Percentiles rank a stretch among this genome's conserved stretches.
These are phyloP conservation scores for Gracilaria caudata DNA, from an alignment of 23 red algal genomes.

Conservation along the genomic window DNA sequence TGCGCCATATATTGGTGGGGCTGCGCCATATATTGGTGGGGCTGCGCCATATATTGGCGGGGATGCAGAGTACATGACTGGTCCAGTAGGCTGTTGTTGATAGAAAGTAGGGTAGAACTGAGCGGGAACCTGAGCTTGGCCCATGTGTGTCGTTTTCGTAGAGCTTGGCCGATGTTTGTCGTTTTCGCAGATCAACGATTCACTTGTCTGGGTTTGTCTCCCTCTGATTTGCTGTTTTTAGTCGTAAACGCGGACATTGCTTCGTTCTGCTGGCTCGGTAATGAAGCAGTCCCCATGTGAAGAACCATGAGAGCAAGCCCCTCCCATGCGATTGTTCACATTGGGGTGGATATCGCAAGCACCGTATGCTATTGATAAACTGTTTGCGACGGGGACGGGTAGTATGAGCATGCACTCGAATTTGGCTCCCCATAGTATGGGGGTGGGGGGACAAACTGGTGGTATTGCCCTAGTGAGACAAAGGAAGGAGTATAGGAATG, in stretches of 20 bases:
- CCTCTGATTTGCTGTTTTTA: constrained; percentile 17
- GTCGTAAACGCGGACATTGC: background rate
- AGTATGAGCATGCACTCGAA: background rate
- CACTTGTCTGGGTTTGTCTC: background rate
- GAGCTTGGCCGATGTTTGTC: too few relatives aligned
- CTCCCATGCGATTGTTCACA: constrained; percentile 5
- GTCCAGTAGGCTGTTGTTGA: constrained; percentile 1
- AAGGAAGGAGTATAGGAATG: constrained; percentile 1
- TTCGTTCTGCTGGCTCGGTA: constrained; percentile 7
- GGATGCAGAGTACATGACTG: constrained; percentile 13
- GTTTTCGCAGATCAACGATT: background rate
- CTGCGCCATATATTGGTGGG: constrained; percentile 2
- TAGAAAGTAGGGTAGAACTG: constrained; percentile 28
- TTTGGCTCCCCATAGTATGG: constrained; percentile 14
- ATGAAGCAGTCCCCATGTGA: background rate
- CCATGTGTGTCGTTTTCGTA: too few relatives aligned
- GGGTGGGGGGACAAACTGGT: background rate
- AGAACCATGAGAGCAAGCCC: constrained; percentile 4
- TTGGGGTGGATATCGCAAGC: constrained; percentile 7
- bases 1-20: too few relatives aligned
- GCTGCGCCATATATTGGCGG: constrained; percentile 12
- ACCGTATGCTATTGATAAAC: background rate
- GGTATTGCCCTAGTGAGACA: background rate
- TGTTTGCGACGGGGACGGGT: background rate
- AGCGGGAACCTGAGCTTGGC: background rate